phyloP scores from a whole-genome alignment of 805 yeast species.

The Kazachstania kunashirensis region DNA sequence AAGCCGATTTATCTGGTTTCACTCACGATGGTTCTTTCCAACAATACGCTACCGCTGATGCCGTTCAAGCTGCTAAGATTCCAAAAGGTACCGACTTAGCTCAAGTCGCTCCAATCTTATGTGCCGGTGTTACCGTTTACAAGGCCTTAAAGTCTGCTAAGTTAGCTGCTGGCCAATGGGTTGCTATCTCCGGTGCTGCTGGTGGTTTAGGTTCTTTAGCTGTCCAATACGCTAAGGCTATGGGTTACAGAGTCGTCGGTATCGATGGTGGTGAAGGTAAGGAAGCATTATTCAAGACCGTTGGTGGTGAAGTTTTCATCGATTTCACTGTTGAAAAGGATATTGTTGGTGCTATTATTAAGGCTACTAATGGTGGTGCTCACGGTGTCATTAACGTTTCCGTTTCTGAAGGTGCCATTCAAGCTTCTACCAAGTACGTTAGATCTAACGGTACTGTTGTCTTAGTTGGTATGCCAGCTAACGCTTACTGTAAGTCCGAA shows the following conservation, averaged over 20 bases:
- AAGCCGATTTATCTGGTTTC: constrained; percentile 65
- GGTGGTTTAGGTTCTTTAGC: constrained; percentile 76
- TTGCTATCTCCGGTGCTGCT: constrained; percentile 68
- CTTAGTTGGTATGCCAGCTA: constrained; percentile 51
- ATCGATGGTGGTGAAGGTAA: constrained; percentile 71
- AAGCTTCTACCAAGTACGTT: constrained; percentile 41
- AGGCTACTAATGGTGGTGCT: constrained; percentile 52
- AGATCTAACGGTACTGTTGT: constrained; percentile 54
- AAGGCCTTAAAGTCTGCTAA: constrained; percentile 56
- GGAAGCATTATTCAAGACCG: constrained; percentile 39
- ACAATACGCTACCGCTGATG: constrained; percentile 57
- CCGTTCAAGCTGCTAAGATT: constrained; percentile 52
- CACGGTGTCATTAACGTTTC: constrained; percentile 63
- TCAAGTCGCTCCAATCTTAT: constrained; percentile 50
- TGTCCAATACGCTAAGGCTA: constrained; percentile 64
- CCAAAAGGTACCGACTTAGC: constrained; percentile 48
- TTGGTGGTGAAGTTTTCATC: constrained; percentile 57
- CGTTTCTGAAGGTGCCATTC: constrained; percentile 45
- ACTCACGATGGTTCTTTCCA: constrained; percentile 65
- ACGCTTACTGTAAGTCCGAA: constrained; percentile 37
- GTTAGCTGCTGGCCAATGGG: constrained; percentile 59
- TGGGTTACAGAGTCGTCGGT: constrained; percentile 63
- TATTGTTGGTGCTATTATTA: constrained; percentile 36
- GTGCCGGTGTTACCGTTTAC: constrained; percentile 63
- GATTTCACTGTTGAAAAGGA: constrained; percentile 47